phyloP scores from a whole-genome alignment of 2,329 filamentous ascomycete genomes.

The Rhytidhysteron rufulum region DNA sequence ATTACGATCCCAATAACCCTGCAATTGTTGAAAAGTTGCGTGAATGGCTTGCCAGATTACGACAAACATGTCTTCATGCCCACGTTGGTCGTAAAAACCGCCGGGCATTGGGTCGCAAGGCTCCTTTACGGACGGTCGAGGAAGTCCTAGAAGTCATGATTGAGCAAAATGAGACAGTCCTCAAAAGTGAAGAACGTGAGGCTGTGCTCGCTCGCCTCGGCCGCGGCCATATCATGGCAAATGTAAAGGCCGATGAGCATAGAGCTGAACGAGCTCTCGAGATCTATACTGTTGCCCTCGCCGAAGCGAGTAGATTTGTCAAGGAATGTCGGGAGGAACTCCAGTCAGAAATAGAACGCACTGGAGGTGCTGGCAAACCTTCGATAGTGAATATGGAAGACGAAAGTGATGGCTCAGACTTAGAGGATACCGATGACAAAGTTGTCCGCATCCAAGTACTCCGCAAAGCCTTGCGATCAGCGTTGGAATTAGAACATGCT shows the following conservation, averaged over 20 bases:
- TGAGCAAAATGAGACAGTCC: constrained; percentile 68
- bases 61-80: constrained; percentile 82
- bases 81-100: constrained; percentile 69
- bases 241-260: constrained; percentile 55
- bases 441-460: constrained; percentile 52
- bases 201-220: constrained; percentile 62
- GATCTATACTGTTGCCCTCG: constrained; percentile 59
- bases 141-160: constrained; percentile 92
- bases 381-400: constrained; percentile 13
- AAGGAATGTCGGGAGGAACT: constrained; percentile 63
- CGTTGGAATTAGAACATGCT: constrained; percentile 76
- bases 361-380: constrained; percentile 12
- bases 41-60: constrained; percentile 69
- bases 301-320: constrained; percentile 49
- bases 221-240: constrained; percentile 75
- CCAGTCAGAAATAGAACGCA: constrained; percentile 44
- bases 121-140: constrained; percentile 72
- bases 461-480: constrained; percentile 64
- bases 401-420: constrained; percentile 31
- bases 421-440: constrained; percentile 34
- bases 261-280: constrained; percentile 62
- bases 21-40: constrained; percentile 68
- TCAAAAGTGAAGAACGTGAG: constrained; percentile 66
- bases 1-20: constrained; percentile 63
- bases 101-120: constrained; percentile 57